Conservation (phyloP, 129 eudicot species). For the Tanacetum coccineum region DNA sequence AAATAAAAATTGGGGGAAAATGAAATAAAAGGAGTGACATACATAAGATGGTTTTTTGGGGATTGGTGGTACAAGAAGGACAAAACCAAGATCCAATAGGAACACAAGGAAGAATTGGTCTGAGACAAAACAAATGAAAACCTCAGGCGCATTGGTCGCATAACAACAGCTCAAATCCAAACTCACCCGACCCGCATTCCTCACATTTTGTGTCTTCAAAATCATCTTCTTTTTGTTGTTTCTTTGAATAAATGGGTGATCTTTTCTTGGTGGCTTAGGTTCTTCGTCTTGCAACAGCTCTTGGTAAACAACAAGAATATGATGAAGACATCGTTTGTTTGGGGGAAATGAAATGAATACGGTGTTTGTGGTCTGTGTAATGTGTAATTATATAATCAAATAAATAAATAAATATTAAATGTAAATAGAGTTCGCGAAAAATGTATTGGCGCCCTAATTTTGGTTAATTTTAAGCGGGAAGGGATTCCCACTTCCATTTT, state of each 20-base stretch:
- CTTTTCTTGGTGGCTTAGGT: conserved; percentile 47
- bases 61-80: conserved; percentile 44
- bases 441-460: too few species aligned
- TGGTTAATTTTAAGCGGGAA: too few species aligned
- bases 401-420: too few species aligned
- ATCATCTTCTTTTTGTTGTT: conserved; percentile 25
- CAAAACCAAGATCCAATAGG: conserved; percentile 79
- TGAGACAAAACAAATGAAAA: conserved; percentile 75
- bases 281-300: conserved; percentile 41
- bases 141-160: conserved; percentile 84
- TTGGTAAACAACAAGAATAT: neutral
- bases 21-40: too few species aligned
- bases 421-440: too few species aligned
- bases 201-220: conserved; percentile 52
- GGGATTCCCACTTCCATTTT: too few species aligned
- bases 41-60: conserved; percentile 36
- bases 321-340: too few species aligned
- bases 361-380: too few species aligned
- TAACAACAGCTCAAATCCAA: conserved; percentile 57
- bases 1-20: neutral
- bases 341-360: too few species aligned
- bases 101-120: conserved; percentile 60
- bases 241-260: conserved; percentile 17
- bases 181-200: conserved; percentile 82
- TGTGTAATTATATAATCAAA: too few species aligned